phyloP scores from a whole-genome alignment of 2,329 filamentous ascomycete genomes.

The Gnomoniopsis smithogilvyi region DNA sequence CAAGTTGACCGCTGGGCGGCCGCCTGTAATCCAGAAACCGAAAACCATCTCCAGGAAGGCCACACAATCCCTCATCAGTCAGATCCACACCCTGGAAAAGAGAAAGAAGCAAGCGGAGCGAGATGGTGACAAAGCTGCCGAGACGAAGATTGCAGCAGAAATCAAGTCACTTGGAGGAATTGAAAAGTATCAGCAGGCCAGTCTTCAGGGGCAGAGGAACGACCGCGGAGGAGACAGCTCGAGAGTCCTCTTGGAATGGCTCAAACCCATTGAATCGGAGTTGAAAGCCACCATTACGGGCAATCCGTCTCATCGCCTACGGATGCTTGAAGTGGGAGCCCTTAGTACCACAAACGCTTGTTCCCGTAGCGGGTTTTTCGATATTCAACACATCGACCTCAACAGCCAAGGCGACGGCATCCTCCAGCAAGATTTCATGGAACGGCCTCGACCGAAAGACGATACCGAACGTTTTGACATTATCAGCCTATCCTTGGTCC shows the following conservation, averaged over 20 bases:
- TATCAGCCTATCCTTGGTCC: conserved; percentile 84
- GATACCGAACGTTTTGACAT: conserved; percentile 74
- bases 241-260: conserved; percentile 61
- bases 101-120: conserved; percentile 52
- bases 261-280: conserved; percentile 35
- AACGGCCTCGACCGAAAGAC: conserved; percentile 66
- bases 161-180: conserved; percentile 59
- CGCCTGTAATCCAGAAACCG: conserved; percentile 49
- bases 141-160: conserved; percentile 45
- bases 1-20: conserved; percentile 52
- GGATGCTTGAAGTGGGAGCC: conserved; percentile 85
- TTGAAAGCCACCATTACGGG: conserved; percentile 17
- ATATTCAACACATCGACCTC: conserved; percentile 82
- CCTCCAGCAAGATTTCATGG: conserved; percentile 89
- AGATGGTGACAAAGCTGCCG: conserved; percentile 49
- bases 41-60: conserved; percentile 63
- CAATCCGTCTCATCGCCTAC: conserved; percentile 35
- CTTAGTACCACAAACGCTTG: conserved; percentile 83
- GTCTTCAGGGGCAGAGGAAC: conserved; percentile 63
- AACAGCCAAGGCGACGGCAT: conserved; percentile 83
- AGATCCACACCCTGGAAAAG: conserved; percentile 64
- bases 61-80: conserved; percentile 62
- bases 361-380: conserved; percentile 66
- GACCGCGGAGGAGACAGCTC: conserved; percentile 68
- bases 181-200: conserved; percentile 63